Evolutionary conservation across 352 stramenopile genomes (phyloP).

Genomic region (Halophytophthora batemanensis): DNA sequence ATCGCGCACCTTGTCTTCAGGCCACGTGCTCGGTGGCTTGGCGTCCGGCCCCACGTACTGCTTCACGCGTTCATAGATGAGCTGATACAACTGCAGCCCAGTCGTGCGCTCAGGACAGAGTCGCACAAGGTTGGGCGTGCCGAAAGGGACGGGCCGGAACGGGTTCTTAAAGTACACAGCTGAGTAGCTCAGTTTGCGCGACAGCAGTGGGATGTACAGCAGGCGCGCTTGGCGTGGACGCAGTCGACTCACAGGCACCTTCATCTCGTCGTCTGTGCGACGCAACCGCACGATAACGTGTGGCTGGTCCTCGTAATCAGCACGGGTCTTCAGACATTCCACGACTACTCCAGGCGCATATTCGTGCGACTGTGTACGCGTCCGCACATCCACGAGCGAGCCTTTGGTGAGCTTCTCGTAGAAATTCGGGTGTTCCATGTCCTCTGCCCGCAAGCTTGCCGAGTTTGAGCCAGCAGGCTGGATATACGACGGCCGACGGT

Average conservation of each 20-base stretch:
- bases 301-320: slow-evolving; percentile 40
- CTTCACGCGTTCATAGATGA: slow-evolving; percentile 82
- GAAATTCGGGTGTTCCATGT: slow-evolving; percentile 45
- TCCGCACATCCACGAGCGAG: slow-evolving; percentile 67
- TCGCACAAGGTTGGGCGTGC: slow-evolving; percentile 82
- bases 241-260: slow-evolving; percentile 62
- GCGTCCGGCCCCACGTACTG: slow-evolving; percentile 57
- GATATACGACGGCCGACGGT: slow-evolving; percentile 78
- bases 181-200: slow-evolving; percentile 85
- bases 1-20: slow-evolving; percentile 21
- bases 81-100: slow-evolving; percentile 73
- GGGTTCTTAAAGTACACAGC: slow-evolving; percentile 89
- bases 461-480: slow-evolving; percentile 18
- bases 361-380: slow-evolving; percentile 66
- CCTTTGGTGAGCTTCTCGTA: slow-evolving; percentile 60
- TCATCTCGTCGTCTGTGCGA: slow-evolving; percentile 69
- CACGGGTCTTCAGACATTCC: slow-evolving; percentile 27
- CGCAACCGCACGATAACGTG: slow-evolving; percentile 62
- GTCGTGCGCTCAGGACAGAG: slow-evolving; percentile 82
- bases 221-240: slow-evolving; percentile 67
- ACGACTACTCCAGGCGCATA: slow-evolving; percentile 68
- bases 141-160: slow-evolving; percentile 83
- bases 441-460: slow-evolving; percentile 30
- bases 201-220: slow-evolving; percentile 79
- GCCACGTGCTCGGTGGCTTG: slow-evolving; percentile 39